These are phyloP conservation scores for Colletotrichum salicis DNA, from an alignment of 2,329 filamentous ascomycete genomes.

Conservation along the genomic window DNA sequence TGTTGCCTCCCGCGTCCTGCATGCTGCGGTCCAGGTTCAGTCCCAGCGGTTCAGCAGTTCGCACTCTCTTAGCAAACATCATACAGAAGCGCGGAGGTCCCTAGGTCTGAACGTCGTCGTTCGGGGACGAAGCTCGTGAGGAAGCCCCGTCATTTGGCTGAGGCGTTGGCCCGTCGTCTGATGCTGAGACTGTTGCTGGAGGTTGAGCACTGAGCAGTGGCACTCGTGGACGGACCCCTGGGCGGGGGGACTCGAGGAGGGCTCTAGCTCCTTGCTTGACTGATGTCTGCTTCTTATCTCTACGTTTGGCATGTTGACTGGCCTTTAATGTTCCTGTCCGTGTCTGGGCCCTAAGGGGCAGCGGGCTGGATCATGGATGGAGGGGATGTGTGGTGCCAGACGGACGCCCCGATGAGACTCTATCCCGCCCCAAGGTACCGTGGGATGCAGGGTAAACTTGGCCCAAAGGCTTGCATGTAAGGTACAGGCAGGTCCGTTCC, in stretches of 20 bases:
- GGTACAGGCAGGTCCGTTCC: neutral
- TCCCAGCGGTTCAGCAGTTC: neutral
- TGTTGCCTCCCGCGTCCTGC: neutral
- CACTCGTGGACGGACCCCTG: neutral
- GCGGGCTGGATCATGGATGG: neutral
- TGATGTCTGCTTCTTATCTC: neutral
- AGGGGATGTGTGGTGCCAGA: neutral
- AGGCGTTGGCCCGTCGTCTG: conserved; percentile 13
- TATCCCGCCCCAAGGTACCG: neutral
- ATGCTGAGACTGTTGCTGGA: conserved; percentile 13
- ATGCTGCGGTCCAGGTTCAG: neutral
- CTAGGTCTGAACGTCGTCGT: neutral
- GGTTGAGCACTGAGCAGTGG: no score
- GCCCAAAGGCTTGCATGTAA: neutral
- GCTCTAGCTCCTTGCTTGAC: neutral
- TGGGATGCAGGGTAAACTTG: neutral
- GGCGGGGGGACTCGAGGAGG: neutral
- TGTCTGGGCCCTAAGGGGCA: neutral
- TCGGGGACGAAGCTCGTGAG: neutral
- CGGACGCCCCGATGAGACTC: neutral
- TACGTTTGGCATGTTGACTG: neutral
- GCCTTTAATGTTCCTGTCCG: neutral
- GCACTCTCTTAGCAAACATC: neutral
- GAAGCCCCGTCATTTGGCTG: neutral
- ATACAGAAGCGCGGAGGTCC: neutral